Evolutionary conservation across 306 rosid species (phyloP), one percentile per base, ranked within the genome.

Genomic region (apple (Malus domestica)): DNA sequence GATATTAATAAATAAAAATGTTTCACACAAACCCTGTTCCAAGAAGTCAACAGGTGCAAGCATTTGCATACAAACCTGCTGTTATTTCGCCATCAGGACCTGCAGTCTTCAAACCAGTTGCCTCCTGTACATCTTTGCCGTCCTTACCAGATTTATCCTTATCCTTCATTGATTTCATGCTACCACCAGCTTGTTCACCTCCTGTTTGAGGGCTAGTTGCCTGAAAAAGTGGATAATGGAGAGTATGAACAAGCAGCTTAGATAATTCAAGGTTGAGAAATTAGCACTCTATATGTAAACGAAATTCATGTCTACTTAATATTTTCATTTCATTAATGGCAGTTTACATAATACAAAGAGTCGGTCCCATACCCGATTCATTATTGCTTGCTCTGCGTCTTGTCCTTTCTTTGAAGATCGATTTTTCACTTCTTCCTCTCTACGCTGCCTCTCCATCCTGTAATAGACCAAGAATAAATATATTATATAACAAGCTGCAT

Each of bases 371-470:
- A 95, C 99, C 90, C 99, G 86, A 82, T 90, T 95, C 65, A 84
- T 84, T 70, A 89, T 25, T 18, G 85, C 75, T 79, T 92, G 97
- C 71, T 95, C 99, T 22, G 93, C 86, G 54, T 87, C 99, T 45
- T 86, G 97, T 62, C 96, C 97, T 76, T 88, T 95, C 78, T 85
- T 95, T 1, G 97, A 85, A 38, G 96, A 60, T 62, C 96, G 87
- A 13, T 82, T 89, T 79, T 88, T 95, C 64, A 95, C 76, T 76
- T 95, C 99, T 69, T 95, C 99, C 86, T 95, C 99, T 68, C 96
- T 89, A 32, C 99, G 91, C 76, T 95, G 99, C 78, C 99, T 89
- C 86, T 95, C 99, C 99, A 95, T 92, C 85, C 99, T 95, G 80
- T 46, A 57, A 76, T 54, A 33, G 80, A 81, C 67, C 75, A 78